Conservation (phyloP, 768 basidiomycete species). For the Leucosporidium scottii region DNA sequence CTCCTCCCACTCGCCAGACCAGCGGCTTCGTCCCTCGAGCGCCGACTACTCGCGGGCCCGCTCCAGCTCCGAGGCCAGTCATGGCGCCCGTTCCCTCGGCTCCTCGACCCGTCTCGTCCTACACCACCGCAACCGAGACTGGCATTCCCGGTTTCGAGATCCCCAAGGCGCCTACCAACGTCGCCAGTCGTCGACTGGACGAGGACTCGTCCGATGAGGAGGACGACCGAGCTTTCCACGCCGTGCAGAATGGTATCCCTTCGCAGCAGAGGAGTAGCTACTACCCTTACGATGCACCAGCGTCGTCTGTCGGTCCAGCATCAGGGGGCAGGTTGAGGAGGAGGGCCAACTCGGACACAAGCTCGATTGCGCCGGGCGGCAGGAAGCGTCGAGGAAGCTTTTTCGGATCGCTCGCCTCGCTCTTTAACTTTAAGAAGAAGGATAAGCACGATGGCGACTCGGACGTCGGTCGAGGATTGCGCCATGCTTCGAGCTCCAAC, state of each 20-base stretch:
- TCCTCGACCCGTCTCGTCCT: slow-evolving; percentile 16
- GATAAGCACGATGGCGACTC: slow-evolving; percentile 1
- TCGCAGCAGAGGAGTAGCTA: neutral
- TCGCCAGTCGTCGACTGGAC: slow-evolving; percentile 1
- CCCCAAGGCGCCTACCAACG: slow-evolving; percentile 23
- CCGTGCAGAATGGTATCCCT: neutral
- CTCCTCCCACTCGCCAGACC: slow-evolving; percentile 3
- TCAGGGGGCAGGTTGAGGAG: neutral
- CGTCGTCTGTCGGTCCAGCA: neutral
- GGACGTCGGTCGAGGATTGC: slow-evolving; percentile 3
- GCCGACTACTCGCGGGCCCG: neutral
- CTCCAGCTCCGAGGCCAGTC: neutral
- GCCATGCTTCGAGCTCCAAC: neutral
- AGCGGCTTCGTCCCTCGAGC: slow-evolving; percentile 4
- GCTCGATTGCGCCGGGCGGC: slow-evolving; percentile 7
- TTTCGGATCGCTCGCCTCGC: slow-evolving; percentile 23
- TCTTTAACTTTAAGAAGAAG: slow-evolving; percentile 27
- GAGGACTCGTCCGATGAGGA: slow-evolving; percentile 9
- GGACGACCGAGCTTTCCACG: neutral
- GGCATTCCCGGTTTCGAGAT: slow-evolving; percentile 25
- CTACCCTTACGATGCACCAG: neutral
- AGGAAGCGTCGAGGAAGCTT: slow-evolving; percentile 20
- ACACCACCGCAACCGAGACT: slow-evolving; percentile 2
- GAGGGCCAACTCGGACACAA: slow-evolving; percentile 19
- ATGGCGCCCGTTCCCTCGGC: slow-evolving; percentile 23